Base-by-base conservation (phyloP, 768 basidiomycete genomes). In the Tricholoma terreum region DNA sequence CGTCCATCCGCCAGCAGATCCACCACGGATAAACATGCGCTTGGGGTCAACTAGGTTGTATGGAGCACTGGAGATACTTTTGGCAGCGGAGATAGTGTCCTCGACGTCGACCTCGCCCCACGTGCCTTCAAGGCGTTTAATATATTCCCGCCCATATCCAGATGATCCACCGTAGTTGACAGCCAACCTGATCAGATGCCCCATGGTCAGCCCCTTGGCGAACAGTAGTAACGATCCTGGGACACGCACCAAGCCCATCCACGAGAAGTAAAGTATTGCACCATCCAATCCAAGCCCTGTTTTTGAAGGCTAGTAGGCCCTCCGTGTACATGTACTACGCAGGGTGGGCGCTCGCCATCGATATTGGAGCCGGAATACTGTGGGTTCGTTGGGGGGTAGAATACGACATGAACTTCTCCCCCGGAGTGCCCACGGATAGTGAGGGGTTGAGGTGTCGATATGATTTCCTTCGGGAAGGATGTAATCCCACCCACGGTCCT, bases 91-190 rank as follows among this genome's bases (percentile, higher is more conserved):
- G 38, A 83, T 82, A 57, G 82, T 83, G 65, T 94, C 92, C 17
- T 79, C 71, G 1, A 87, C 79, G 62, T 94, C 92, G 7, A 85
- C 80, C 11, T 90, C 61, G 3, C 90, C 92, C 92, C 92, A 94
- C 11, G 81, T 72, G 5, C 77, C 79, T 38, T 75, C 74, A 3
- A 93, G 81, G 14, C 86, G 80, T 52, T 79, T 77, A 56, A 80
- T 82, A 65, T 90, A 92, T 43, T 75, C 72, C 3, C 87, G 79
- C 0, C 91, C 91, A 63, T 86, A 90, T 0, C 89, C 85, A 4
- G 83, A 82, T 0, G 87, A 89, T 0, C 90, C 92, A 1, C 88
- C 80, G 58, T 90, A 87, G 62, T 92, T 87, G 42, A 93, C 88
- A 54, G 88, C 86, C 34, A 89, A 62, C 82, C 87, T 84, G 57